Base-by-base conservation (phyloP, 179 eudicot genomes). In the Spinacia oleracea region DNA sequence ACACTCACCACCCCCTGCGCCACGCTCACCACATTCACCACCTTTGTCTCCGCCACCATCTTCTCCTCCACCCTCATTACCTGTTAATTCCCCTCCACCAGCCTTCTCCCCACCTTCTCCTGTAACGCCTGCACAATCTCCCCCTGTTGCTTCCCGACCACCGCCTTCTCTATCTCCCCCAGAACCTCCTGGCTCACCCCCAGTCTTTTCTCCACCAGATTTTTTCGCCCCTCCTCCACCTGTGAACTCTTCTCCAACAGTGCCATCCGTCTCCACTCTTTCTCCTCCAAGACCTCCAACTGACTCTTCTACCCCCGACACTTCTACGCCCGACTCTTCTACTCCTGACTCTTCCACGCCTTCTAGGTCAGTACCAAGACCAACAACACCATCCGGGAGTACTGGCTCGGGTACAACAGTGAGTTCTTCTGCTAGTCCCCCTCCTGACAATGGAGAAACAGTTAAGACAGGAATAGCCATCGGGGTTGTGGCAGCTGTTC, bases 401-500 rank as follows among this genome's bases (percentile, higher is more conserved):
- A 31, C 84, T 25, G 64, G 82, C 64, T 64, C 86, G 8, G 76
- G 67, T 77, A 51, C 50, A 23, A 69, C 83, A 25, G 72, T 72
- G 38, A 68, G 74, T 74, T 46, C 87, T 12, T 31, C 77, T 51
- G 71, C 9, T 35, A 76, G 1, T 16, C 48, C 59, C 12, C 67
- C 73, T 20, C 38, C 68, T 31, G 76, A 35, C 27, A 69, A 55
- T 72, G 56, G 75, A 5, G 78, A 72, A 38, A 74, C 70, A 65
- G 77, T 43, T 27, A 80, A 68, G 77, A 85, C 35, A 74, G 91
- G 80, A 51, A 86, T 82, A 71, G 97, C 90, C 38, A 74, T 95
- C 65, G 97, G 93, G 45, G 60, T 82, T 72, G 83, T 88, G 76
- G 88, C 87, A 40, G 89, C 88, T 12, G 78, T 93, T 62, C 59